These are phyloP conservation scores for Gastrodia elata DNA, from an alignment of 106 monocot genomes.

Conservation along the genomic window DNA sequence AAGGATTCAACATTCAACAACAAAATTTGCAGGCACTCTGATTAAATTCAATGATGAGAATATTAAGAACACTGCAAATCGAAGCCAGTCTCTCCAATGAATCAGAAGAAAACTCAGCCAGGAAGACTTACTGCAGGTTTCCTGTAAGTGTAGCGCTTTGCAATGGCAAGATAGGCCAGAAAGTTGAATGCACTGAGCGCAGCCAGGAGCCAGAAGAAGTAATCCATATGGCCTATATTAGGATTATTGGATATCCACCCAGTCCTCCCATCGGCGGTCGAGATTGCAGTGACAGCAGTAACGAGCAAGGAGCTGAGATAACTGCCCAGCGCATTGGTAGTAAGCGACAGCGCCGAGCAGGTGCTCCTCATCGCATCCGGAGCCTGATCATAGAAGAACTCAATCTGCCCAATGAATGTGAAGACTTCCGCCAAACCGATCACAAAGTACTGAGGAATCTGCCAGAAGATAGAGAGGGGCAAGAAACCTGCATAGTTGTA, in stretches of 20 bases:
- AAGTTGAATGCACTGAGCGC: constrained; percentile 31
- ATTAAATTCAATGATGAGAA: too few relatives aligned
- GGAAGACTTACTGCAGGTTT: constrained; percentile 11
- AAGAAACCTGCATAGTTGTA: constrained; percentile 21
- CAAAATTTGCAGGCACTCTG: too few relatives aligned
- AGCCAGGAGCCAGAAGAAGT: constrained; percentile 38
- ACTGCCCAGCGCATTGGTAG: constrained; percentile 25
- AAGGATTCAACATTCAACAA: too few relatives aligned
- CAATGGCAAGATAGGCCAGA: constrained; percentile 25
- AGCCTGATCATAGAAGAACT: constrained; percentile 55
- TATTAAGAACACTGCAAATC: too few relatives aligned
- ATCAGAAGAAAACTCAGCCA: not conserved
- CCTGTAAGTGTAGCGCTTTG: constrained; percentile 38
- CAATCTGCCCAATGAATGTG: constrained; percentile 32
- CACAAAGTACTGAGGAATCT: constrained; percentile 42
- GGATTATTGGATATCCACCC: constrained; percentile 48
- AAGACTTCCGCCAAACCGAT: constrained; percentile 30
- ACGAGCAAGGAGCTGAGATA: constrained; percentile 36
- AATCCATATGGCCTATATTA: constrained; percentile 39
- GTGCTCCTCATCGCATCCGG: constrained; percentile 51
- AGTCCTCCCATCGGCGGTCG: constrained; percentile 23
- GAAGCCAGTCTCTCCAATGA: too few relatives aligned
- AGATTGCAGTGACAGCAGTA: constrained; percentile 23
- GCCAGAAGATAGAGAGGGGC: constrained; percentile 43
- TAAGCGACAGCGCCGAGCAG: constrained; percentile 27